Base-by-base conservation (phyloP, 2,329 filamentous ascomycete species). In the Alternaria arborescens region DNA sequence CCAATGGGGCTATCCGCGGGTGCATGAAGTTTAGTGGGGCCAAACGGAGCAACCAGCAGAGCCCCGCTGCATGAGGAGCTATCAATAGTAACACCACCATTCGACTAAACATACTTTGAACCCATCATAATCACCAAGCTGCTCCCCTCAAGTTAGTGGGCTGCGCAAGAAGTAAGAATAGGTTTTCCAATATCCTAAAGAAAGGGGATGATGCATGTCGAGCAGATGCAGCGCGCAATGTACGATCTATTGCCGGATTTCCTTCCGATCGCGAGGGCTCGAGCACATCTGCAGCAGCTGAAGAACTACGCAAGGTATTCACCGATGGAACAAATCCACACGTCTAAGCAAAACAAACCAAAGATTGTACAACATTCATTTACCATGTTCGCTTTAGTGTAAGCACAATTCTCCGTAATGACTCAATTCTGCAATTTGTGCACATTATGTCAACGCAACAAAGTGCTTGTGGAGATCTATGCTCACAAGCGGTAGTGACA, bases 31-130 rank as follows among this genome's bases (percentile, higher is more conserved):
- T 38, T 52, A 38, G 56, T 26, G 54, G 50, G 56, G 24, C 44
- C 43, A 59, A 58, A 52, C 48, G 48, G 55, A 55, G 32, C 52
- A 30, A 55, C 47, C 46, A 44, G 56, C 56, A 63, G 58, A 65
- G 64, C 62, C 62, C 62, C 62, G 58, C 66, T 64, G 61, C 57
- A 60, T 14, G 38, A 24, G 43, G 43, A 46, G 55, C 67, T 61
- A 68, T 53, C 57, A 64, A 65, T 66, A 66, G 65, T 57, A 60
- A 61, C 58, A 54, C 34, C 28, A 60, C 52, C 22, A 40, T 50
- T 38, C 46, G 22, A 43, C 44, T 48, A 52, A 52, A 50, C 47
- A 50, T 47, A 43, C 28, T 18, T 12, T 41, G 42, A 42, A 26
- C 46, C 55, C 44, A 30, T 56, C 57, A 46, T 34, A 26, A 60